Evolutionary conservation across 257 asterid genomes (phyloP), one percentile per base, ranked within the genome.

Genomic region (Thymus quinquecostatus): DNA sequence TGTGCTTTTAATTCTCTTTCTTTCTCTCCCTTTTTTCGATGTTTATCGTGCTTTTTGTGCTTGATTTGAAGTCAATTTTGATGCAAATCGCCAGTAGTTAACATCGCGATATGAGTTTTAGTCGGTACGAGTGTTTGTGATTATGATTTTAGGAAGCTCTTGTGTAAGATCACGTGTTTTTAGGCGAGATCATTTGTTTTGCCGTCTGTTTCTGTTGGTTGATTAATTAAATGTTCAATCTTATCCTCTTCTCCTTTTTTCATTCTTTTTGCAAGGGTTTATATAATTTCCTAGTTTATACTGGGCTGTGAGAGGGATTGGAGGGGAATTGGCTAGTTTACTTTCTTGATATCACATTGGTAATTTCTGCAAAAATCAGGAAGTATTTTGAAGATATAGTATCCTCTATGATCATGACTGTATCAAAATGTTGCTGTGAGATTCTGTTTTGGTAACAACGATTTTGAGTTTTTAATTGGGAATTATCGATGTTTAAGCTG

Each of bases 121-220:
- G 55, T 10, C 14, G 40, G 40, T 51, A 9, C 4, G 34, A 27
- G n/a, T 51, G 33, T 28, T 43, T 38, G 50, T 69, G 3, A 21
- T 21, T 36, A 2, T 36, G 40, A 36, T 36, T 68, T 43, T 10
- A 3, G 68, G 2, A 9, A 68, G 9, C 14, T 27, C 56, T 68
- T 62, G 14, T 43, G 14, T 33, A 49, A 7, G 44, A 55, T 56
- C 5, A 2, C 54, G 61, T 34, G 4, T 34, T 33, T 33, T 34
- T 34, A 2, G 1, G 50, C 13, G 12, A 38, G 78, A 75, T 72
- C 76, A 74, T 36, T n/a, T 34, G 4, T 34, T 4, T 41, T 27
- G 1, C 75, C 50, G 45, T 50, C 48, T 49, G 12, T 64, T 63
- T 72, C 7, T 68, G 27, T 68, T 11, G 69, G 61, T 74, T 54